These are phyloP conservation scores for Byssothecium circinans DNA, from an alignment of 2,329 filamentous ascomycete species.

Conservation along the genomic window DNA sequence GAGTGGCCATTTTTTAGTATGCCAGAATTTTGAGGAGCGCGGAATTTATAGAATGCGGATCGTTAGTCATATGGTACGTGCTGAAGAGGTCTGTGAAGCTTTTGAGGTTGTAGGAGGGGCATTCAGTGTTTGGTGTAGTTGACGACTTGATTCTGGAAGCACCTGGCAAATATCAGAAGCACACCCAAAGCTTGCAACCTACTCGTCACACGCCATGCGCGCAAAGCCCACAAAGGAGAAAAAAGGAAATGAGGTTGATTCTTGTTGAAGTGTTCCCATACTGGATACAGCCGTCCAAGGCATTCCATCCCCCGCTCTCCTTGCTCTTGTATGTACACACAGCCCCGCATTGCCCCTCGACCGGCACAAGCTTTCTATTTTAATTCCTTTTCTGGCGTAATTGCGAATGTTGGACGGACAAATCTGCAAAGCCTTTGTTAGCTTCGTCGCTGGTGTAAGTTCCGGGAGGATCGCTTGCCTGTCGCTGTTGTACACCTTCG, in stretches of 20 bases:
- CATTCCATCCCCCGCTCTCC: neutral
- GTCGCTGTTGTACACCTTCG: slow-evolving; percentile 84
- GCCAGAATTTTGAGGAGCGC: too few relatives aligned
- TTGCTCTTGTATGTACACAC: neutral
- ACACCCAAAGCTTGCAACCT: neutral
- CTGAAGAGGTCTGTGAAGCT: too few relatives aligned
- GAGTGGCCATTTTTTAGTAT: too few relatives aligned
- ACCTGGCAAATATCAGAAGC: neutral
- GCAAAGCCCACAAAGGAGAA: neutral
- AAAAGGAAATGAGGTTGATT: slow-evolving; percentile 1
- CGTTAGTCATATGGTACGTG: too few relatives aligned
- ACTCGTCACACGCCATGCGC: neutral
- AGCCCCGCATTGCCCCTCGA: neutral
- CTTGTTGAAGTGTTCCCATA: neutral
- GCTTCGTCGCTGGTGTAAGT: neutral
- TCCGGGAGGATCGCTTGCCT: slow-evolving; percentile 59
- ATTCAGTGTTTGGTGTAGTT: too few relatives aligned
- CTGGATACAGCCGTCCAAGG: too few relatives aligned
- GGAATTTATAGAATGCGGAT: too few relatives aligned
- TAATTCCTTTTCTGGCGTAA: slow-evolving; percentile 65
- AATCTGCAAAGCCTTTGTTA: slow-evolving; percentile 32
- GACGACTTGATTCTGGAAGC: too few relatives aligned
- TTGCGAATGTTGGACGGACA: slow-evolving; percentile 76
- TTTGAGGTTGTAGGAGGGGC: too few relatives aligned
- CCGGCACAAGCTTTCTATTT: slow-evolving; percentile 50